Conservation (phyloP, 306 rosid genomes). For the Cucurbita ficifolia region DNA sequence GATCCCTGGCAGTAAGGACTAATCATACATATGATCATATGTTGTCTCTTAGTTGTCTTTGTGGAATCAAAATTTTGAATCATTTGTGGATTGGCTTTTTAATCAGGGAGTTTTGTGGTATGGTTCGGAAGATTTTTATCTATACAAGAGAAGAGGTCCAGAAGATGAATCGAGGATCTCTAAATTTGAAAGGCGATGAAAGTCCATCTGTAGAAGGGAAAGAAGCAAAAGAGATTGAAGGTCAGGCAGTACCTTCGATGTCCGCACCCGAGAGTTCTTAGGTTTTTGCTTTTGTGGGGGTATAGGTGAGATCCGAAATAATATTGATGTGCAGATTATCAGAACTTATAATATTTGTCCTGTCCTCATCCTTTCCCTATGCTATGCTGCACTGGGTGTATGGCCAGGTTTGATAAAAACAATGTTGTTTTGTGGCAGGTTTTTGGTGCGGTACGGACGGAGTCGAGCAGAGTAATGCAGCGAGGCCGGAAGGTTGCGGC, state of each 20-base stretch:
- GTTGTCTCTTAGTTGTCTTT: neutral
- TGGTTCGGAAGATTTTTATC: slow-evolving; percentile 81
- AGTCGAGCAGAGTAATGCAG: neutral
- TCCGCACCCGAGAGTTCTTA: slow-evolving; percentile 18
- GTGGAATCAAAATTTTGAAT: neutral
- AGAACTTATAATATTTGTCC: neutral
- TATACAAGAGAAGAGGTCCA: slow-evolving; percentile 90
- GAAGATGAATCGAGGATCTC: slow-evolving; percentile 71
- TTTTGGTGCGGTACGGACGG: slow-evolving; percentile 1
- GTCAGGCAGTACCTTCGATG: slow-evolving; percentile 16
- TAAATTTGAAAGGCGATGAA: slow-evolving; percentile 45
- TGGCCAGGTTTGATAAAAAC: neutral
- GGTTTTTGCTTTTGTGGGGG: slow-evolving; percentile 5
- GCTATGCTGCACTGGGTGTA: neutral
- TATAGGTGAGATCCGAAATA: neutral
- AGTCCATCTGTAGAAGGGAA: slow-evolving; percentile 29
- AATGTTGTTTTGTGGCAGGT: neutral
- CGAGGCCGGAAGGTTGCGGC: slow-evolving; percentile 3
- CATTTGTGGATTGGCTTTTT: neutral
- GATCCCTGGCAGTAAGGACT: slow-evolving; percentile 96
- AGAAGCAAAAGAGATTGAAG: slow-evolving; percentile 35
- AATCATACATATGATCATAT: neutral
- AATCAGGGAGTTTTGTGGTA: slow-evolving; percentile 76
- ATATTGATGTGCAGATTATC: neutral
- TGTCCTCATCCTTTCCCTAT: neutral